Percentiles rank a stretch among this genome's conserved stretches.
Evolutionary conservation across 164 flowering plant species (phyloP).

Genomic region (Nymphaea colorata): DNA sequence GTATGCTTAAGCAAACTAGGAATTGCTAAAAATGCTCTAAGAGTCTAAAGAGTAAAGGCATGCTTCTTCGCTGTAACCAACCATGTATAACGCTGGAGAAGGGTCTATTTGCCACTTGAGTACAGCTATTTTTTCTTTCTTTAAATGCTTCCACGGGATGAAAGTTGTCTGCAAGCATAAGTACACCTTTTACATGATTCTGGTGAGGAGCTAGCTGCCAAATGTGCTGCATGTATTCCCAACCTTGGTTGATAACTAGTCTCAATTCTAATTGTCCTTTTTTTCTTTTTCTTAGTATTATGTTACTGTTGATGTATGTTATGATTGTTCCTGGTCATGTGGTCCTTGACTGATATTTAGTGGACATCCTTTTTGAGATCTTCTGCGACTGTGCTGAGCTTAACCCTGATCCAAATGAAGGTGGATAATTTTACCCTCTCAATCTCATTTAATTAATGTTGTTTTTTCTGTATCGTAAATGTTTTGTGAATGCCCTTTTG

Average conservation of each 20-base stretch:
- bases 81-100: no score
- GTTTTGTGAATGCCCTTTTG: background rate
- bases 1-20: no score
- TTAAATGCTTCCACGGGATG: no score
- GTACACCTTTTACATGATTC: no score
- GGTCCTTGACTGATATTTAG: conserved; percentile 20
- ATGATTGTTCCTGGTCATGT: background rate
- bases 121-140: no score
- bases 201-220: no score
- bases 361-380: conserved; percentile 65
- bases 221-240: background rate
- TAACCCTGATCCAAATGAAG: conserved; percentile 77
- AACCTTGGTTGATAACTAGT: background rate
- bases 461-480: background rate
- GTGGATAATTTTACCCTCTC: conserved; percentile 15
- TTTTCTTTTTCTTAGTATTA: no score
- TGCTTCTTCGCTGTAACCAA: no score
- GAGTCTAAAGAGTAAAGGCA: no score
- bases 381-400: conserved; percentile 92
- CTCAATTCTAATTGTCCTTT: background rate
- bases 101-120: no score
- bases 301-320: background rate
- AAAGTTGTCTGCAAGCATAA: no score
- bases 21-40: no score
- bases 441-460: background rate